Percentiles rank a stretch among this genome's conserved stretches.
Evolutionary conservation across 345 rosid species (phyloP).

Genomic region (Euphorbia pulcherrima): DNA sequence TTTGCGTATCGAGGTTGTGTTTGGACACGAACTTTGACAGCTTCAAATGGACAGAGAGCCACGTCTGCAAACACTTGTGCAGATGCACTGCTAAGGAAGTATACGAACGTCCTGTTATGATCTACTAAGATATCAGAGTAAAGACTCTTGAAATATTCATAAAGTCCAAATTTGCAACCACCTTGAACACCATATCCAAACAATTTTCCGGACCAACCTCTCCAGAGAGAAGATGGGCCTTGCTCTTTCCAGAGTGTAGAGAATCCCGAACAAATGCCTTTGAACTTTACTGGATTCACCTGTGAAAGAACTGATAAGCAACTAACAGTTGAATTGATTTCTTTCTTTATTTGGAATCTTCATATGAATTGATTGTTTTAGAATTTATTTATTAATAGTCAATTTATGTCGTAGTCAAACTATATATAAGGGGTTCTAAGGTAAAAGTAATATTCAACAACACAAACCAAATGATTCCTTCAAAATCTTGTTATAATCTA

Average conservation of each 20-base stretch:
- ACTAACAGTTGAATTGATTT: no score
- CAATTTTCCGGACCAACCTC: constrained; percentile 64
- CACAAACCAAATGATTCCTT: no score
- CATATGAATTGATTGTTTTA: no score
- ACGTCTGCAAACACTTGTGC: constrained; percentile 66
- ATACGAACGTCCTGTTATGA: constrained; percentile 35
- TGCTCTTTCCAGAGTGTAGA: constrained; percentile 57
- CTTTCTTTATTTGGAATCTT: no score
- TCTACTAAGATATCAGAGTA: constrained; percentile 44
- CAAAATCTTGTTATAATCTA: no score
- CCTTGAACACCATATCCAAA: constrained; percentile 67
- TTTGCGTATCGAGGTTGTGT: constrained; percentile 53
- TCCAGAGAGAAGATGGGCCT: constrained; percentile 64
- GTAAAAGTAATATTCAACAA: no score
- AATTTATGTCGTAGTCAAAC: no score
- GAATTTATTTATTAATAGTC: no score
- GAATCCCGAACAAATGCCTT: constrained; percentile 48
- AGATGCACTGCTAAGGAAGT: constrained; percentile 62
- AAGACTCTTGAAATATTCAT: constrained; percentile 60
- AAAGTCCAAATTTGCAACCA: constrained; percentile 63
- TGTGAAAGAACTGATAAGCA: constrained; percentile 10
- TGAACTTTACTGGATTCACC: constrained; percentile 61
- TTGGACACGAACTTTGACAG: constrained; percentile 61
- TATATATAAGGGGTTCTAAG: no score
- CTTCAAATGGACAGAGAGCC: constrained; percentile 69